These are phyloP conservation scores for Triticum urartu DNA, from an alignment of 176 grass and related monocot species.

Conservation along the genomic window DNA sequence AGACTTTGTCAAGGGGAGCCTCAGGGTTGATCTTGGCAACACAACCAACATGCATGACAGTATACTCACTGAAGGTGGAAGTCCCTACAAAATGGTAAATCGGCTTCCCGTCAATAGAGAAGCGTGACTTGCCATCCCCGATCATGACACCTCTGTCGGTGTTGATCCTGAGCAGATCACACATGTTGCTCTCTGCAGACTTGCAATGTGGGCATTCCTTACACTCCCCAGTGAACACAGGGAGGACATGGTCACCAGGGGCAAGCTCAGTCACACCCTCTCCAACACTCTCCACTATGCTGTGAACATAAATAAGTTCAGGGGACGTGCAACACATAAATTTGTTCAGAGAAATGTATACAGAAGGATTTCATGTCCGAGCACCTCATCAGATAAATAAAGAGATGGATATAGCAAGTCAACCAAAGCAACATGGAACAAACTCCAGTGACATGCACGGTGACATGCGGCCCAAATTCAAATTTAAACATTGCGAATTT, in stretches of 20 bases:
- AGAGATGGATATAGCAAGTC: not conserved
- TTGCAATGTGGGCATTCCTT: slow-evolving; percentile 82
- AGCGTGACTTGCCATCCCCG: slow-evolving; percentile 54
- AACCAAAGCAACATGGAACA: not conserved
- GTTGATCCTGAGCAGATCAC: slow-evolving; percentile 80
- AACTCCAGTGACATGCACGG: not conserved
- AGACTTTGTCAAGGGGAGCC: slow-evolving; percentile 88
- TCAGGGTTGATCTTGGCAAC: slow-evolving; percentile 80
- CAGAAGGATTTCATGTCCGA: not conserved
- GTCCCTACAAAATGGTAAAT: slow-evolving; percentile 86
- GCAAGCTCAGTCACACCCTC: slow-evolving; percentile 75
- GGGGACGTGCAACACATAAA: not conserved
- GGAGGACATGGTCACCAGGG: slow-evolving; percentile 89
- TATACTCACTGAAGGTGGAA: slow-evolving; percentile 92
- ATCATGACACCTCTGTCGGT: slow-evolving; percentile 82
- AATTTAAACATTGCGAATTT: too few relatives aligned
- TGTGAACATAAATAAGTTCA: slow-evolving; percentile 28
- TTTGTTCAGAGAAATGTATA: not conserved
- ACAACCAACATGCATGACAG: slow-evolving; percentile 69
- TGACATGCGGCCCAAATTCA: too few relatives aligned
- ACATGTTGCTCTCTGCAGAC: slow-evolving; percentile 83
- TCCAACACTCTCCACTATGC: slow-evolving; percentile 88
- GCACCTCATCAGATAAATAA: not conserved
- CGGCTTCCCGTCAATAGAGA: slow-evolving; percentile 72
- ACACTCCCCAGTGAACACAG: slow-evolving; percentile 90